These are phyloP conservation scores for Raddia distichophylla DNA, from an alignment of 176 grass and related monocot species.

Conservation along the genomic window DNA sequence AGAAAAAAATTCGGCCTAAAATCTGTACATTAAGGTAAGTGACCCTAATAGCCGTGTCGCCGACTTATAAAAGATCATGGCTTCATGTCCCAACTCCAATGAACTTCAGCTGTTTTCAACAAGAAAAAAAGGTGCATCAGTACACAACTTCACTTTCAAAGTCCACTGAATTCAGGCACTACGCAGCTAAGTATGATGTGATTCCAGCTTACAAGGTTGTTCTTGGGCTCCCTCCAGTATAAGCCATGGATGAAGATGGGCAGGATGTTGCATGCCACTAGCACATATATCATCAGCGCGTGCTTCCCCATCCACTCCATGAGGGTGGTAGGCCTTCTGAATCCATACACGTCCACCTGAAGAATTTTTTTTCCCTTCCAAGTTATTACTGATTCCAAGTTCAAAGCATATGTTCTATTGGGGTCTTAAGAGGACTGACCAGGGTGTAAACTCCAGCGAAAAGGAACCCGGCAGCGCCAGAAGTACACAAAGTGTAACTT, in stretches of 20 bases:
- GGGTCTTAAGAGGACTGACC: conserved; percentile 45
- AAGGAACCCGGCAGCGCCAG: conserved; percentile 63
- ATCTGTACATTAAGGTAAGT: not conserved
- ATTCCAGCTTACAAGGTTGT: conserved; percentile 73
- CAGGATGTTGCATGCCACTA: conserved; percentile 81
- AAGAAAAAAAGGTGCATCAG: not conserved
- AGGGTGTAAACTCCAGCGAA: conserved; percentile 70
- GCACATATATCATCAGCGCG: conserved; percentile 73
- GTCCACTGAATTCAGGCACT: not conserved
- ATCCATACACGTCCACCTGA: conserved; percentile 75
- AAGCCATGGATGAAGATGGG: conserved; percentile 84
- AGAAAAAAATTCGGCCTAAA: conserved; percentile 26
- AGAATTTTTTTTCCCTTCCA: not conserved
- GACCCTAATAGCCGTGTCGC: not conserved
- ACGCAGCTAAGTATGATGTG: not conserved
- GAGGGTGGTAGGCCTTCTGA: conserved; percentile 45
- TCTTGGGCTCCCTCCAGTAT: conserved; percentile 77
- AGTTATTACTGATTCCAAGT: not conserved
- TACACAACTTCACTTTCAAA: not conserved
- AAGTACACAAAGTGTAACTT: conserved; percentile 69
- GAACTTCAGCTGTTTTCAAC: conserved; percentile 43
- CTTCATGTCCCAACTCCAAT: conserved; percentile 45
- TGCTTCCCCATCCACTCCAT: conserved; percentile 83
- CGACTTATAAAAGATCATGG: not conserved
- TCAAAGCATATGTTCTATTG: conserved; percentile 14